A percentile compares a stretch with the other conserved stretches of the same genome.
These are phyloP conservation scores for Brassica juncea DNA, from an alignment of 345 rosid genomes.

Conservation along the genomic window DNA sequence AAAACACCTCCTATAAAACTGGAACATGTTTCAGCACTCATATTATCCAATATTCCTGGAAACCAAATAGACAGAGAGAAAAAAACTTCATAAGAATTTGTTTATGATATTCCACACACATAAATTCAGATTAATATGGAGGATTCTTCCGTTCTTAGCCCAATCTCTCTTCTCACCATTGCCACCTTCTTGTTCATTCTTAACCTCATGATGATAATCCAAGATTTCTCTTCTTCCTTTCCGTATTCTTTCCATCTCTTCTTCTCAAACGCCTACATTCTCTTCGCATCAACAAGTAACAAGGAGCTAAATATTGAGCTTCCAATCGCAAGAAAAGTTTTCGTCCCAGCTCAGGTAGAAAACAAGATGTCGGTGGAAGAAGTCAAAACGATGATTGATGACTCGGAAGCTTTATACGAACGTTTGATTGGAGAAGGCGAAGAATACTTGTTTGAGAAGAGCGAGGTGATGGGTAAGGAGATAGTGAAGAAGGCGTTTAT, in stretches of 20 bases:
- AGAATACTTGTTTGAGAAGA: constrained; percentile 45
- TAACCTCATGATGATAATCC: constrained; percentile 34
- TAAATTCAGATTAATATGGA: constrained; percentile 36
- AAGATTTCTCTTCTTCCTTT: constrained; percentile 36
- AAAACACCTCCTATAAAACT: constrained; percentile 23
- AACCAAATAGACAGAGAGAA: background rate
- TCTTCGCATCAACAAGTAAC: constrained; percentile 9
- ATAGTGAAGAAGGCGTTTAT: constrained; percentile 54
- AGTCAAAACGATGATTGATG: constrained; percentile 44
- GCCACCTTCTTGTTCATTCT: constrained; percentile 28
- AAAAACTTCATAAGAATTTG: background rate
- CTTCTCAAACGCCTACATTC: constrained; percentile 14
- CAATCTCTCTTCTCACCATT: constrained; percentile 37
- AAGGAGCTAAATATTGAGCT: constrained; percentile 1
- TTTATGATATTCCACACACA: constrained; percentile 35
- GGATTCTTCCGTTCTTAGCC: constrained; percentile 38
- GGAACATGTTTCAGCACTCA: constrained; percentile 11
- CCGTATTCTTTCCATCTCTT: constrained; percentile 26
- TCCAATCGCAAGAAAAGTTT: constrained; percentile 3
- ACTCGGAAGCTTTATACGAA: constrained; percentile 31
- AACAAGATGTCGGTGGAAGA: constrained; percentile 37
- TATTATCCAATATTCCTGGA: constrained; percentile 8
- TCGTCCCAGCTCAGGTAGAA: background rate
- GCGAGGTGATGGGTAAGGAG: constrained; percentile 45
- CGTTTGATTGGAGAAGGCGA: constrained; percentile 37